Base-by-base conservation (phyloP, 2,329 filamentous ascomycete species). In the Coniochaeta sp. region DNA sequence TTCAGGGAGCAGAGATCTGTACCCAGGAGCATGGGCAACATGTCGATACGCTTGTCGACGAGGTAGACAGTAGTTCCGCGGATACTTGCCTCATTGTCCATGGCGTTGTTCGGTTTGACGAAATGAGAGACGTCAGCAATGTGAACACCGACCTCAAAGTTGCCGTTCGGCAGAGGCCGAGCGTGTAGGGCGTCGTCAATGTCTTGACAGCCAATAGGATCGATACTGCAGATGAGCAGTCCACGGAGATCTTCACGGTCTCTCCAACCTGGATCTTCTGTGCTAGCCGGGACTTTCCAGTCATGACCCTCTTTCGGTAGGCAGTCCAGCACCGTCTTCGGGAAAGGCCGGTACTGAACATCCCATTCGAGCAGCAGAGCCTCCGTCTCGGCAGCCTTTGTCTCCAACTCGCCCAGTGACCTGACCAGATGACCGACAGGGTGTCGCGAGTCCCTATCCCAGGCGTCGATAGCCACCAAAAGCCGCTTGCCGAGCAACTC, bases 71-170 rank as follows among this genome's bases (percentile, higher is more conserved):
- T 98, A 5, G 95, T 98, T 63, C 95, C 95, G 68, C 95, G 89
- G 69, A 96, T 86, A 70, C 91, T 95, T 3, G 95, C 95, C 76
- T 99, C 95, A 56, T 87, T 85, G 72, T 99, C 96, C 95, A 99
- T 99, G 59, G 95, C 89, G 69, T 93, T 99, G 73, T 90, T 92
- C 28, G 96, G 93, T 75, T 95, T 96, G 69, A 99, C 95, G 71
- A 99, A 99, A 76, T 99, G 90, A 11, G 95, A 98, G n/a, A 99
- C 95, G 73, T 99, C 95, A 31, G 95, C 96, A 74, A 99, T 99
- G 74, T 99, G 96, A 17, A 99, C 95, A 64, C 95, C 95, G 11
- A 99, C 92, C 73, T 98, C 91, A 65, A 87, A 93, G 72, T 98
- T 97, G 50, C 96, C 95, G 68, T 98, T 98, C 0, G 91, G 88